Evolutionary conservation across 1,284 basidiomycete species (phyloP).

Genomic region (Cerioporus squamosus): DNA sequence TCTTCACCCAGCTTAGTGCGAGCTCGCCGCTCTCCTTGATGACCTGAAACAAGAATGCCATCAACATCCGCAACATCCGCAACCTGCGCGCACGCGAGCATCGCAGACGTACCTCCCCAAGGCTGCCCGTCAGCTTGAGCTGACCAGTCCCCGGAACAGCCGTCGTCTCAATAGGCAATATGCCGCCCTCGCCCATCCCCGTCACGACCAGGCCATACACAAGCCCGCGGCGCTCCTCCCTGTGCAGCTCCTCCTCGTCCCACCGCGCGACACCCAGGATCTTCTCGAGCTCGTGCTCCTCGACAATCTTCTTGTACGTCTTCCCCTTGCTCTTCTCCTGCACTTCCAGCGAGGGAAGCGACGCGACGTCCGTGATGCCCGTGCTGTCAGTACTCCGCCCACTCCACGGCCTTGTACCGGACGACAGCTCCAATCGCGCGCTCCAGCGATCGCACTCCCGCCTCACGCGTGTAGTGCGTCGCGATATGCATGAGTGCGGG

Average conservation of each 20-base stretch:
- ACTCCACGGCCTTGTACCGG: slow-evolving; percentile 88
- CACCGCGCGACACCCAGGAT: slow-evolving; percentile 85
- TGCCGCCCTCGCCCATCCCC: slow-evolving; percentile 87
- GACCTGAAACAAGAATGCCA: slow-evolving; percentile 39
- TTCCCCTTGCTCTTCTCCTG: neutral
- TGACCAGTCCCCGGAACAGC: slow-evolving; percentile 72
- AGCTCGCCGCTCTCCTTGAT: slow-evolving; percentile 91
- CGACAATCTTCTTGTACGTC: slow-evolving; percentile 67
- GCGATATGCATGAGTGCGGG: slow-evolving; percentile 73
- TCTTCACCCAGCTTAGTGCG: slow-evolving; percentile 87
- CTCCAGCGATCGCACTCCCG: slow-evolving; percentile 91
- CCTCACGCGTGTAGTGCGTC: slow-evolving; percentile 84
- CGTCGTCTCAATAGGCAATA: slow-evolving; percentile 83
- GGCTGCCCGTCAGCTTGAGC: slow-evolving; percentile 80
- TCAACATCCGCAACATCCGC: neutral
- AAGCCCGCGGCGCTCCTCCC: slow-evolving; percentile 71
- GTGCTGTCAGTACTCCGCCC: slow-evolving; percentile 69
- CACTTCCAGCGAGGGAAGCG: slow-evolving; percentile 5
- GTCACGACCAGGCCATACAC: slow-evolving; percentile 90
- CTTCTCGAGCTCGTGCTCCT: slow-evolving; percentile 76
- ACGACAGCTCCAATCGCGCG: slow-evolving; percentile 87
- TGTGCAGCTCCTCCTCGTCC: slow-evolving; percentile 80
- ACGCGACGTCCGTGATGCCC: slow-evolving; percentile 28
- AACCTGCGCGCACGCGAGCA: slow-evolving; percentile 25
- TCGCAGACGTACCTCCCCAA: slow-evolving; percentile 63